phyloP scores from a whole-genome alignment of 345 rosid genomes.

The Theobroma cacao region DNA sequence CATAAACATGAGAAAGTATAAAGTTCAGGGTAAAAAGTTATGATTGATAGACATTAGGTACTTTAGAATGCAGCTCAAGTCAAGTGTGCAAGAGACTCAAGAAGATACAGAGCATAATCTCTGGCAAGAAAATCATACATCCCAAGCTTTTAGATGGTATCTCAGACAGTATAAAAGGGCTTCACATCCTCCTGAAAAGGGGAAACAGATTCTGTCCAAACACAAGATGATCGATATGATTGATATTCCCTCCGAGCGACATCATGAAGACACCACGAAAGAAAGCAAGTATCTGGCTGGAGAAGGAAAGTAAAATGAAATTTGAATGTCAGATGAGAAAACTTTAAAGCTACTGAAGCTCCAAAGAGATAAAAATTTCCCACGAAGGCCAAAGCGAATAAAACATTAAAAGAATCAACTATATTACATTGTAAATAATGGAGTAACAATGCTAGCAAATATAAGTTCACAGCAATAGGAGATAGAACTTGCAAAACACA shows the following conservation, averaged over 20 bases:
- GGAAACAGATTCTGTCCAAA: neutral
- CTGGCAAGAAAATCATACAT: neutral
- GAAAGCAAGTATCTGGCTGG: neutral
- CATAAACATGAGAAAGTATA: no score
- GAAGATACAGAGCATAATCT: neutral
- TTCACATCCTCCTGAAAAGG: neutral
- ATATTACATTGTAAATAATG: no score
- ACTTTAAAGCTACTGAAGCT: no score
- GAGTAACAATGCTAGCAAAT: no score
- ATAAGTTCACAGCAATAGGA: no score
- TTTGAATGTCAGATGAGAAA: no score
- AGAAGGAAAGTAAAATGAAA: neutral
- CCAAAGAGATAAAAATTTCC: no score
- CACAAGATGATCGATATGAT: neutral
- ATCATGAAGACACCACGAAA: neutral
- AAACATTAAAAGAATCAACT: no score
- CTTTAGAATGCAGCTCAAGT: neutral
- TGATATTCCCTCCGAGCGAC: neutral
- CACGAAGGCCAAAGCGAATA: no score
- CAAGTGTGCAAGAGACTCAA: neutral
- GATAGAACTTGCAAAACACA: no score
- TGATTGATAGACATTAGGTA: no score
- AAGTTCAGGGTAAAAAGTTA: no score
- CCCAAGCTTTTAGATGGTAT: neutral
- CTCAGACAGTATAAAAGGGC: neutral